Evolutionary conservation across 1,139 yeast species (phyloP).

Genomic region (Kluyveromyces marxianus): DNA sequence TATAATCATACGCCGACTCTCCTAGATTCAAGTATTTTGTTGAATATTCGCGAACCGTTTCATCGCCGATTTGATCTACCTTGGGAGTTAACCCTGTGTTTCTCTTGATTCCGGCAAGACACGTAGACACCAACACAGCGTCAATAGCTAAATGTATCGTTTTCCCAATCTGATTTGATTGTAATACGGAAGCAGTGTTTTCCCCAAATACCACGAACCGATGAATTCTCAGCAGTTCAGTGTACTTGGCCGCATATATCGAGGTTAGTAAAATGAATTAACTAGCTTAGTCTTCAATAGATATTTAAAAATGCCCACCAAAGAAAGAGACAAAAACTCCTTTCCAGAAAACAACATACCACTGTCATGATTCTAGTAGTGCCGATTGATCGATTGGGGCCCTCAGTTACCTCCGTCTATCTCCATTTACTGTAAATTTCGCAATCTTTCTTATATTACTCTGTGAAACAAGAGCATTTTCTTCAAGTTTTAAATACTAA

Average conservation of each 20-base stretch:
- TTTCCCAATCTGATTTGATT: constrained; percentile 42
- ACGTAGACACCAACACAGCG: constrained; percentile 67
- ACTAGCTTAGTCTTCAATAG: no score
- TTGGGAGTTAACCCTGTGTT: constrained; percentile 70
- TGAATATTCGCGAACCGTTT: constrained; percentile 52
- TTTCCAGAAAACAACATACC: background rate
- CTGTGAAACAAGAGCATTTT: no score
- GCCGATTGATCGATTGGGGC: no score
- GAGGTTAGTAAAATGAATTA: no score
- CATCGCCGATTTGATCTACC: constrained; percentile 33
- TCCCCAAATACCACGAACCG: no score
- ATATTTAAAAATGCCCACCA: no score
- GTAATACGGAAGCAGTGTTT: no score
- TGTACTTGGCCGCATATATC: no score
- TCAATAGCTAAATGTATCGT: constrained; percentile 64
- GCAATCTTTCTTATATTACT: background rate
- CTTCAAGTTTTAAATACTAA: no score
- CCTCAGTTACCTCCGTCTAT: background rate
- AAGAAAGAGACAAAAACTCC: no score
- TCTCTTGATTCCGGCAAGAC: constrained; percentile 84
- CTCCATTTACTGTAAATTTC: background rate
- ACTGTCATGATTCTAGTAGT: background rate
- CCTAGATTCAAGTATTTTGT: constrained; percentile 72
- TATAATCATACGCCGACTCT: constrained; percentile 71
- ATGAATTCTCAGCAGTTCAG: no score